A percentile compares a stretch with the other conserved stretches of the same genome.
phyloP scores from a whole-genome alignment of 805 yeast species.

The Wickerhamomyces tratensis region DNA sequence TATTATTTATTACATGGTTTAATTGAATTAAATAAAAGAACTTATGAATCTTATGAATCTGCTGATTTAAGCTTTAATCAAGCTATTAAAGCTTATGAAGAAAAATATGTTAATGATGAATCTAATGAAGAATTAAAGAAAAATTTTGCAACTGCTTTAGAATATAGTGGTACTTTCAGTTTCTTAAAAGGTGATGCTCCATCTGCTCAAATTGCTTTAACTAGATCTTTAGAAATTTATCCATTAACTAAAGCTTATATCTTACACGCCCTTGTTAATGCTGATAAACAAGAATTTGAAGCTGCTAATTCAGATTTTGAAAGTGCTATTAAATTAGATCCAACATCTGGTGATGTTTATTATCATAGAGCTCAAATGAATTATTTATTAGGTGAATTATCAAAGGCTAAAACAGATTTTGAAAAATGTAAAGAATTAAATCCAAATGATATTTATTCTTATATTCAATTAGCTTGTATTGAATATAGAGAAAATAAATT shows the following conservation, averaged over 20 bases:
- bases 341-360: constrained; percentile 70
- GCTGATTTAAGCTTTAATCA: constrained; percentile 38
- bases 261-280: constrained; percentile 70
- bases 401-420: constrained; percentile 65
- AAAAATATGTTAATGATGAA: constrained; percentile 13
- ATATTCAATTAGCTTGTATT: constrained; percentile 89
- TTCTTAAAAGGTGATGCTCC: constrained; percentile 71
- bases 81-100: constrained; percentile 40
- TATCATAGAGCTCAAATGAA: constrained; percentile 93
- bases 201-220: constrained; percentile 53
- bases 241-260: constrained; percentile 81
- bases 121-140: constrained; percentile 20
- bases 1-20: constrained; percentile 58
- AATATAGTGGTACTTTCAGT: constrained; percentile 73
- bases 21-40: constrained; percentile 37
- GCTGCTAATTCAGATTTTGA: constrained; percentile 64
- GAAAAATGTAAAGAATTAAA: constrained; percentile 66
- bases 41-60: constrained; percentile 25
- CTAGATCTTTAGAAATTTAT: constrained; percentile 50
- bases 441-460: constrained; percentile 70
- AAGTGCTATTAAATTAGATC: constrained; percentile 58
- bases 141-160: constrained; percentile 63
- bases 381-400: constrained; percentile 70
- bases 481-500: constrained; percentile 65
- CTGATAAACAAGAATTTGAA: constrained; percentile 69